Percentiles rank a stretch among this genome's conserved stretches.
These are phyloP conservation scores for Fusarium sp. DNA, from an alignment of 2,329 filamentous ascomycete species.

Conservation along the genomic window DNA sequence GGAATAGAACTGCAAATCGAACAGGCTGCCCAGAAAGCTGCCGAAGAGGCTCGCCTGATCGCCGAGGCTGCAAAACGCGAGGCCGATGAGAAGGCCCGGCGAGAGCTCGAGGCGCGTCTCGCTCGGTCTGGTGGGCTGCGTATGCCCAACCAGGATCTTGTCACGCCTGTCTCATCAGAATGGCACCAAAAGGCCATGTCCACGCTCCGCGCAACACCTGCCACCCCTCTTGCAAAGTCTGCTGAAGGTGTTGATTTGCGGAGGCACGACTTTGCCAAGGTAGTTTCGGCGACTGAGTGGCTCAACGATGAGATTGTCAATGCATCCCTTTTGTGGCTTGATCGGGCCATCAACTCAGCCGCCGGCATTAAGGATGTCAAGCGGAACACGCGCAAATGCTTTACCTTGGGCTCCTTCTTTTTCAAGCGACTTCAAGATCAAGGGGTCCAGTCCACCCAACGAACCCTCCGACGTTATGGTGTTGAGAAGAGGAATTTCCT, in stretches of 20 bases:
- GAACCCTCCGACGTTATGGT: slow-evolving; percentile 68
- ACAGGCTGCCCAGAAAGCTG: slow-evolving; percentile 39
- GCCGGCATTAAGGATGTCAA: slow-evolving; percentile 64
- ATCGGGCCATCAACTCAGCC: slow-evolving; percentile 67
- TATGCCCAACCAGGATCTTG: slow-evolving; percentile 44
- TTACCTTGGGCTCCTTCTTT: slow-evolving; percentile 75
- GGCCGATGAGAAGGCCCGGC: slow-evolving; percentile 41
- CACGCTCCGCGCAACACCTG: slow-evolving; percentile 52
- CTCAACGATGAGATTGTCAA: slow-evolving; percentile 84
- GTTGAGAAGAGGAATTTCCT: slow-evolving; percentile 72
- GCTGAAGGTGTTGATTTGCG: slow-evolving; percentile 63
- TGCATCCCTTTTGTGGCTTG: slow-evolving; percentile 71
- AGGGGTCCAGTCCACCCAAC: slow-evolving; percentile 61
- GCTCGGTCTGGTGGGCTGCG: slow-evolving; percentile 50
- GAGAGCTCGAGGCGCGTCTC: slow-evolving; percentile 47
- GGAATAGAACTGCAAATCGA: slow-evolving; percentile 44
- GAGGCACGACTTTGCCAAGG: slow-evolving; percentile 71
- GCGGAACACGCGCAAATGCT: slow-evolving; percentile 66
- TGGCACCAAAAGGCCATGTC: slow-evolving; percentile 46
- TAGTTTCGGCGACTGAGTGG: slow-evolving; percentile 71
- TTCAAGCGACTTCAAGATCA: slow-evolving; percentile 65
- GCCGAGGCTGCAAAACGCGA: slow-evolving; percentile 44
- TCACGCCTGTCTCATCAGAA: slow-evolving; percentile 45
- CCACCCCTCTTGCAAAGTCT: slow-evolving; percentile 58
- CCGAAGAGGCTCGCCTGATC: slow-evolving; percentile 45